A percentile compares a stretch with the other conserved stretches of the same genome.
phyloP scores from a whole-genome alignment of 257 asterid species.

The Eustoma russellianum region DNA sequence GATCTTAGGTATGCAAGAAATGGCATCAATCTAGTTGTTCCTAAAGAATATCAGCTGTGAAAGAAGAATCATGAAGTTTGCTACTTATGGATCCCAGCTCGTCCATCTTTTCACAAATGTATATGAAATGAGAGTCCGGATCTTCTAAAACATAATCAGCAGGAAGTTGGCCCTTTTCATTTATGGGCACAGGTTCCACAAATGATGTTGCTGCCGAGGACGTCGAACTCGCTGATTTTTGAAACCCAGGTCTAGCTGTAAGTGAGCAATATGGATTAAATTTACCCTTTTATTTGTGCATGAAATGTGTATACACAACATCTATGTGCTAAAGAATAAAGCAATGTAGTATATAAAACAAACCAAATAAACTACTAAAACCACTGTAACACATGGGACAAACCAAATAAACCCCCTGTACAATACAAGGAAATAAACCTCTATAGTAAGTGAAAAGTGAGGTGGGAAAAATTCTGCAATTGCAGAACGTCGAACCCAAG shows the following conservation, averaged over 20 bases:
- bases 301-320: not conserved
- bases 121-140: slow-evolving; percentile 92
- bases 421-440: too few species aligned
- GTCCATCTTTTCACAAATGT: slow-evolving; percentile 55
- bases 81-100: slow-evolving; percentile 18
- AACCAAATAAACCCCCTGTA: too few species aligned
- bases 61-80: slow-evolving; percentile 6
- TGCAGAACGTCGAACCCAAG: too few species aligned
- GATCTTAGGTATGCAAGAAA: slow-evolving; percentile 3
- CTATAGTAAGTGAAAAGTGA: too few species aligned
- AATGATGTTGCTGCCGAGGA: slow-evolving; percentile 25
- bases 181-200: slow-evolving; percentile 58
- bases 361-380: not conserved
- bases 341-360: not conserved
- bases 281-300: not conserved
- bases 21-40: slow-evolving; percentile 2
- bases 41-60: slow-evolving; percentile 22
- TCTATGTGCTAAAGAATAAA: not conserved
- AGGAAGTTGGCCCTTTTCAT: slow-evolving; percentile 75
- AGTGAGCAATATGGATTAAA: not conserved
- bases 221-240: slow-evolving; percentile 41
- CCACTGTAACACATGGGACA: not conserved
- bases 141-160: slow-evolving; percentile 68
- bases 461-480: too few species aligned
- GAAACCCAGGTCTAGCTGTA: slow-evolving; percentile 96